A percentile compares a stretch with the other conserved stretches of the same genome.
Conservation (phyloP, 768 basidiomycete species). For the Pisolithus marmoratus region DNA sequence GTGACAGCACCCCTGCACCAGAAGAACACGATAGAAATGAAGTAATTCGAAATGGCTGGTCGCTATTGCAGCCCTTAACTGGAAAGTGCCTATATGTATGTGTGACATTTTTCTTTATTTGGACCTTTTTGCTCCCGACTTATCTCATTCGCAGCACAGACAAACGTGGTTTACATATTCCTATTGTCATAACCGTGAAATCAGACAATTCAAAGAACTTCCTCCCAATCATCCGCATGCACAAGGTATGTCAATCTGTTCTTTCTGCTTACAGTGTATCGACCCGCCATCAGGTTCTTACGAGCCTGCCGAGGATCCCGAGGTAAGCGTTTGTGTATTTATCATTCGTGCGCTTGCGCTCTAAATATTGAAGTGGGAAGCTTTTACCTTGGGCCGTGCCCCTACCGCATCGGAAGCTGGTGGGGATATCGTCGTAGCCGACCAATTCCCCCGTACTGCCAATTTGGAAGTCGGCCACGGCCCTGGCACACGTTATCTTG, state of each 20-base stretch:
- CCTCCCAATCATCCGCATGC: conserved; percentile 56
- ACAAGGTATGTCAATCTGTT: conserved; percentile 42
- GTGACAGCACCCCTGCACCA: conserved; percentile 37
- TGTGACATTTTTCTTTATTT: conserved; percentile 41
- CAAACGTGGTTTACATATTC: conserved; percentile 98
- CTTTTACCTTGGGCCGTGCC: conserved; percentile 73
- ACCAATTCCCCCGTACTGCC: conserved; percentile 55
- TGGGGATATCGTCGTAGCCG: conserved; percentile 60
- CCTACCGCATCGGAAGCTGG: conserved; percentile 53
- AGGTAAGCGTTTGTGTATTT: conserved; percentile 43
- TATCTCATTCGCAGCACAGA: conserved; percentile 50
- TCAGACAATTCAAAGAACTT: conserved; percentile 92
- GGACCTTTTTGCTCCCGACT: conserved; percentile 23
- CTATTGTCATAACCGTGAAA: conserved; percentile 91
- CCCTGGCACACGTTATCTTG: conserved; percentile 84
- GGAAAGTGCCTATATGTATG: conserved; percentile 88
- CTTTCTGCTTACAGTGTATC: conserved; percentile 22
- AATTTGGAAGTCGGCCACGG: conserved; percentile 74
- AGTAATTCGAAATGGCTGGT: conserved; percentile 75
- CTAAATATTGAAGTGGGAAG: conserved; percentile 52
- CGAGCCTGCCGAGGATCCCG: conserved; percentile 81
- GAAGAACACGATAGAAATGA: conserved; percentile 56
- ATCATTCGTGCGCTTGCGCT: conserved; percentile 19
- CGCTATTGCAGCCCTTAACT: conserved; percentile 70
- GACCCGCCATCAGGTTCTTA: conserved; percentile 48